A percentile compares a stretch with the other conserved stretches of the same genome.
These are phyloP conservation scores for Blastomyces emzantsi DNA, from an alignment of 2,329 filamentous ascomycete genomes.

Conservation along the genomic window DNA sequence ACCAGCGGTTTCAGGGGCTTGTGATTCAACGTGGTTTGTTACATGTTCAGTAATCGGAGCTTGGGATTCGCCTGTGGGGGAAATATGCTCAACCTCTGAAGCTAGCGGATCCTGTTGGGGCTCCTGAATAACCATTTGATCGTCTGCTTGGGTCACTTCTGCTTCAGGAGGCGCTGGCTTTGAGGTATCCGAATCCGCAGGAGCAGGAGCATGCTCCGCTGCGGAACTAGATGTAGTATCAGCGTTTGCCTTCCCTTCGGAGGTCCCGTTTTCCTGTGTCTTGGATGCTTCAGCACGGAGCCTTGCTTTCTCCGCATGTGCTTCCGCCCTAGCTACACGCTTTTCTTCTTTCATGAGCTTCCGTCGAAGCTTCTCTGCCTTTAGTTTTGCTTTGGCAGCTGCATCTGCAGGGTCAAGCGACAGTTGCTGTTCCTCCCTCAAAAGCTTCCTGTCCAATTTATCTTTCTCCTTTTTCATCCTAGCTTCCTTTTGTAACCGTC, in stretches of 20 bases:
- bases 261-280: conserved; percentile 3
- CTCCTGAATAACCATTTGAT: neutral
- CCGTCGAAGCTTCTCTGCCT: conserved; percentile 35
- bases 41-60: neutral
- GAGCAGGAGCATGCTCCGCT: neutral
- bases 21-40: neutral
- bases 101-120: neutral
- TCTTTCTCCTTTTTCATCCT: conserved; percentile 19
- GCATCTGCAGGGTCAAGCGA: conserved; percentile 25
- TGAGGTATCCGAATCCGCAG: neutral
- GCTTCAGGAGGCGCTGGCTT: neutral
- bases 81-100: neutral
- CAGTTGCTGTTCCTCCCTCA: conserved; percentile 17
- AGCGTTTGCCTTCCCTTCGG: neutral
- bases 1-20: neutral
- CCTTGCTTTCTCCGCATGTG: conserved; percentile 33
- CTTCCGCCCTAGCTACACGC: conserved; percentile 38
- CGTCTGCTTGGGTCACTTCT: neutral
- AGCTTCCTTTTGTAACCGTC: conserved; percentile 27
- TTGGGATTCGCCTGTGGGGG: neutral
- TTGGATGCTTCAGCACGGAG: conserved; percentile 24
- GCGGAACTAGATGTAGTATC: neutral
- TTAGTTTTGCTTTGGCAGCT: conserved; percentile 30
- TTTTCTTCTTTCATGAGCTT: conserved; percentile 58
- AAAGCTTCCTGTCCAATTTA: conserved; percentile 20